Percentiles rank a stretch among this genome's conserved stretches.
phyloP scores from a whole-genome alignment of 2,329 filamentous ascomycete genomes.

The Pseudogymnoascus pannorum region DNA sequence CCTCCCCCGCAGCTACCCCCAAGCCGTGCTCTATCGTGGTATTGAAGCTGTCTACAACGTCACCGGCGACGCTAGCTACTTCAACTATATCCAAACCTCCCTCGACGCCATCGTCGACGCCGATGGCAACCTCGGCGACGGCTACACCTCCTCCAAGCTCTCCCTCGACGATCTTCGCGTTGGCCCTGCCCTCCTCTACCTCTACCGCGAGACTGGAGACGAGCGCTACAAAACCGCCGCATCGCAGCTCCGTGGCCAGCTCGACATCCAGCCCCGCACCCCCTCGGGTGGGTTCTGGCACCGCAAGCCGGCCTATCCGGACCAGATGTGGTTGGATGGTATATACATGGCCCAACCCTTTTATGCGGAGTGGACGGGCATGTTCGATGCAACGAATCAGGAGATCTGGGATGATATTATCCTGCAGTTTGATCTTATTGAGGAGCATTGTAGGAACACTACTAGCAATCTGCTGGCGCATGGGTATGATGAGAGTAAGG shows the following conservation, averaged over 20 bases:
- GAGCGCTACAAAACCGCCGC: constrained; percentile 43
- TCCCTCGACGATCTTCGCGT: constrained; percentile 47
- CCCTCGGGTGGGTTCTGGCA: constrained; percentile 49
- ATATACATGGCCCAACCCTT: constrained; percentile 40
- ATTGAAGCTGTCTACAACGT: constrained; percentile 39
- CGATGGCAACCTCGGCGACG: constrained; percentile 39
- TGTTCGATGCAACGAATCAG: constrained; percentile 22
- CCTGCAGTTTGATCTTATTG: constrained; percentile 23
- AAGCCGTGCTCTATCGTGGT: constrained; percentile 40
- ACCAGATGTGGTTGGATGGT: constrained; percentile 53
- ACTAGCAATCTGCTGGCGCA: constrained; percentile 28
- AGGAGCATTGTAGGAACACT: constrained; percentile 19
- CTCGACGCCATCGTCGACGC: constrained; percentile 40
- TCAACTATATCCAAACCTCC: constrained; percentile 37
- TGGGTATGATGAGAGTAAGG: constrained; percentile 31
- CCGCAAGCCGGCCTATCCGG: constrained; percentile 37
- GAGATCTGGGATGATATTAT: constrained; percentile 27
- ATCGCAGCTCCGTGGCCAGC: constrained; percentile 37
- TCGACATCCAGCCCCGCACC: constrained; percentile 44
- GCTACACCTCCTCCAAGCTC: constrained; percentile 41
- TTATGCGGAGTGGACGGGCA: constrained; percentile 23
- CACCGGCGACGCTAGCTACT: constrained; percentile 37
- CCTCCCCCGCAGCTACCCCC: constrained; percentile 37
- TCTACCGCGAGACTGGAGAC: constrained; percentile 40
- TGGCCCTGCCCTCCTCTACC: constrained; percentile 44